These are phyloP conservation scores for Thermochaetoides thermophila DNA, from an alignment of 495 filamentous ascomycete genomes.

Conservation along the genomic window DNA sequence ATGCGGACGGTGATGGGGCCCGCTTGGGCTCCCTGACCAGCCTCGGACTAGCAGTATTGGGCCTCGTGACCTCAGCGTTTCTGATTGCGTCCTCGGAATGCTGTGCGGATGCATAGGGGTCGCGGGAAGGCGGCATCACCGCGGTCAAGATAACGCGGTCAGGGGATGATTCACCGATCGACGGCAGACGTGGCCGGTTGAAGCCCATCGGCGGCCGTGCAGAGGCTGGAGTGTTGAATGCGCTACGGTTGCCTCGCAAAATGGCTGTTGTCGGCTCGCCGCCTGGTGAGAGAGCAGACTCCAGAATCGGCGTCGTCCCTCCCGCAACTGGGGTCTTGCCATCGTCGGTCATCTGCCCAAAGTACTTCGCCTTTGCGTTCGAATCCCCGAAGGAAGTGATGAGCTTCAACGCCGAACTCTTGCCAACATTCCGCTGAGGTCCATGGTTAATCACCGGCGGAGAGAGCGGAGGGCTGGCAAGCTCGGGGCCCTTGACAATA, in stretches of 20 bases:
- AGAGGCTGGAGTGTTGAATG: constrained; percentile 51
- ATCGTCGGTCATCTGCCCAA: constrained; percentile 47
- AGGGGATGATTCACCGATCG: constrained; percentile 68
- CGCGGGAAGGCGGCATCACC: constrained; percentile 5
- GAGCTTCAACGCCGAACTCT: constrained; percentile 77
- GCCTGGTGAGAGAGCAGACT: constrained; percentile 70
- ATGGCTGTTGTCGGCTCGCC: constrained; percentile 56
- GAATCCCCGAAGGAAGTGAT: constrained; percentile 74
- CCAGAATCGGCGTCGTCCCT: constrained; percentile 78
- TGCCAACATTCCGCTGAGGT: constrained; percentile 46
- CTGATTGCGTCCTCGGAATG: constrained; percentile 5
- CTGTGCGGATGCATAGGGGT: constrained; percentile 11
- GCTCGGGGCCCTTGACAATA: constrained; percentile 30
- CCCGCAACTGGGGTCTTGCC: constrained; percentile 64
- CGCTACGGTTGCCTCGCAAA: constrained; percentile 41
- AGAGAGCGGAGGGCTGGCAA: constrained; percentile 45
- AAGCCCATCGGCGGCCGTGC: constrained; percentile 52
- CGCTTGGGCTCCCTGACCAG: constrained; percentile 25
- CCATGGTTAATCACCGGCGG: constrained; percentile 34
- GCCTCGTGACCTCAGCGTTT: constrained; percentile 18
- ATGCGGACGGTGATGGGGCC: constrained; percentile 30
- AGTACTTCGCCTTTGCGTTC: constrained; percentile 49
- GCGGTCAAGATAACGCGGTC: constrained; percentile 21
- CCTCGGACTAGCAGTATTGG: constrained; percentile 36
- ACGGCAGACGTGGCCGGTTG: constrained; percentile 55